Evolutionary conservation across 305 asterid species (phyloP).

Genomic region (Fraxinus ornus): DNA sequence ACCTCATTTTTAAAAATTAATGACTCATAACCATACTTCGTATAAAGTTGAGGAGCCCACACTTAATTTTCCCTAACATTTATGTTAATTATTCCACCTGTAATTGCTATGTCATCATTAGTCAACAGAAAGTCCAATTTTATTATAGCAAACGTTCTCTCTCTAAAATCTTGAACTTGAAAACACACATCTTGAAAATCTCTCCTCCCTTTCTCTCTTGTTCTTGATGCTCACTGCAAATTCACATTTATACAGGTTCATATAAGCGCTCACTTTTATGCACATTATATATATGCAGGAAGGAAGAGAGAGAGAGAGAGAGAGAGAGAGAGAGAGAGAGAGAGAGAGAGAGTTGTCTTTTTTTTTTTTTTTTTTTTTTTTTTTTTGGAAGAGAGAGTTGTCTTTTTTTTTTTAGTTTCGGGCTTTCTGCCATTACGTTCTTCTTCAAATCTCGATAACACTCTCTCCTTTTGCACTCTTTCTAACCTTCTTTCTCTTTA

Average conservation of each 20-base stretch:
- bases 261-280: not conserved
- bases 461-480: slow-evolving; percentile 7
- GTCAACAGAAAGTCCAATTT: not conserved
- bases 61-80: not conserved
- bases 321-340: not conserved
- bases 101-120: not conserved
- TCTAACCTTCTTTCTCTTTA: not conserved
- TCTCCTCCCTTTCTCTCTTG: not conserved
- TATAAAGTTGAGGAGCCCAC: not conserved
- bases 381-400: too few relatives aligned
- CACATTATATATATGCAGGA: not conserved
- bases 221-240: not conserved
- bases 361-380: too few relatives aligned
- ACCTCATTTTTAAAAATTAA: not conserved
- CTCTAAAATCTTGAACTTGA: not conserved
- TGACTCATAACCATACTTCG: not conserved
- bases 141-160: not conserved
- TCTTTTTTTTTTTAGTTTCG: not conserved
- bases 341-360: too few relatives aligned
- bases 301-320: not conserved
- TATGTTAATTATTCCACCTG: not conserved
- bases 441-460: slow-evolving; percentile 25
- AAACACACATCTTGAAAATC: not conserved
- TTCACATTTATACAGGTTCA: not conserved
- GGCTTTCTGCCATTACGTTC: not conserved